Base-by-base conservation (phyloP, 1,284 basidiomycete genomes). In the Phellopilus nigrolimitatus region DNA sequence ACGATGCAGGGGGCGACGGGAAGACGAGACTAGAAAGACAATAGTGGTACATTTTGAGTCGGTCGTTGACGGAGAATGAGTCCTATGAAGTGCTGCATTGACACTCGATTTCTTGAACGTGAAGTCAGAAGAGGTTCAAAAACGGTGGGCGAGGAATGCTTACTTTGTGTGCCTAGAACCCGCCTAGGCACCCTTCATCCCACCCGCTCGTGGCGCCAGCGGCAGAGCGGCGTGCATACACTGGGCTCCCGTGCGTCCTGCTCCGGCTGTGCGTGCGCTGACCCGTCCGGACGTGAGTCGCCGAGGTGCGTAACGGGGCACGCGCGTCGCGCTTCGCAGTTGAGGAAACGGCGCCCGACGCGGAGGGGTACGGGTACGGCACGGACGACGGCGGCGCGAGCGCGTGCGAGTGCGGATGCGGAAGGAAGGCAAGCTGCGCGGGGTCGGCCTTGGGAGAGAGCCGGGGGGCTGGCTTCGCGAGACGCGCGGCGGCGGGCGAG, bases 141-240 rank as follows among this genome's bases (percentile, higher is more conserved):
- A n/a, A n/a, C n/a, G n/a, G n/a, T n/a, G n/a, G n/a, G n/a, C n/a
- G n/a, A n/a, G n/a, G n/a, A n/a, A n/a, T n/a, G n/a, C n/a, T n/a
- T n/a, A n/a, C n/a, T n/a, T n/a, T n/a, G n/a, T n/a, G n/a, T n/a
- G n/a, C n/a, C 28, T 36, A 53, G 31, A 53, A 53, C n/a, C 51
- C 51, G 13, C 51, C 51, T 17, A 53, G 27, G 39, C 51, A 53
- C 15, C 51, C 51, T 34, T 53, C 51, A 27, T 53, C 51, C 3
- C 5, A 9, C 2, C 10, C 24, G 31, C 17, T 30, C 19, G 3
- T 30, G 33, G 13, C 28, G 33, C 33, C 15, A 22, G 7, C 34
- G 5, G 21, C 48, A 21, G 30, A 30, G 3, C 36, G 31, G 15
- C 38, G 34, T 10, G n/a, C 51, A 38, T 34, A 45, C 10, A 40